Percentiles rank a stretch among this genome's conserved stretches.
These are phyloP conservation scores for Trypanosoma theileri DNA, from an alignment of 208 protist genomes.

Conservation along the genomic window DNA sequence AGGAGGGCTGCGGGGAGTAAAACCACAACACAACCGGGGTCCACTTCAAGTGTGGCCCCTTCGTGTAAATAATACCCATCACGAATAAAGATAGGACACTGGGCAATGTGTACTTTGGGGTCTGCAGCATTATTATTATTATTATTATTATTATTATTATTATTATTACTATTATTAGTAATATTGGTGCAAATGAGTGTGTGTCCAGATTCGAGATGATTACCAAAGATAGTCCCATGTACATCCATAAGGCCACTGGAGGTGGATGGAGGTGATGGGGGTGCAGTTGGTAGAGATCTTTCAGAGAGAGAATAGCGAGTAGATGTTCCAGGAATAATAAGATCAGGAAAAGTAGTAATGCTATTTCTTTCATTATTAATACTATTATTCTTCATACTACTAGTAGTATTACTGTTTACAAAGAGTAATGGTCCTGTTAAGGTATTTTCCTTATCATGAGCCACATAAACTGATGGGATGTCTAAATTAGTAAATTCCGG, in stretches of 20 bases:
- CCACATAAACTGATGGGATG: background rate
- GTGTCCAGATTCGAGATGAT: background rate
- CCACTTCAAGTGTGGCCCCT: conserved; percentile 22
- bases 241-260: conserved; percentile 5
- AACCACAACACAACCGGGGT: conserved; percentile 23
- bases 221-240: background rate
- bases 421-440: conserved; percentile 8
- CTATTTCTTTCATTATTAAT: background rate
- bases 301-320: background rate
- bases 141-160: background rate
- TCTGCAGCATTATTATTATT: too few species aligned
- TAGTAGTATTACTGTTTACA: background rate
- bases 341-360: background rate
- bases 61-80: background rate
- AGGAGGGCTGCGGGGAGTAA: conserved; percentile 2
- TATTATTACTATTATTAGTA: background rate
- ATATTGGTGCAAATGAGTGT: background rate
- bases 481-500: background rate
- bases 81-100: conserved; percentile 25
- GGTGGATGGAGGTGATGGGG: background rate
- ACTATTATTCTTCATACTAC: background rate
- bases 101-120: background rate
- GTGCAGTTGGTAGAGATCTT: conserved; percentile 3
- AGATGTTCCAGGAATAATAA: background rate
- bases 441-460: background rate